Evolutionary conservation across 495 filamentous ascomycete species (phyloP).

Genomic region (Cladorrhinum samala): DNA sequence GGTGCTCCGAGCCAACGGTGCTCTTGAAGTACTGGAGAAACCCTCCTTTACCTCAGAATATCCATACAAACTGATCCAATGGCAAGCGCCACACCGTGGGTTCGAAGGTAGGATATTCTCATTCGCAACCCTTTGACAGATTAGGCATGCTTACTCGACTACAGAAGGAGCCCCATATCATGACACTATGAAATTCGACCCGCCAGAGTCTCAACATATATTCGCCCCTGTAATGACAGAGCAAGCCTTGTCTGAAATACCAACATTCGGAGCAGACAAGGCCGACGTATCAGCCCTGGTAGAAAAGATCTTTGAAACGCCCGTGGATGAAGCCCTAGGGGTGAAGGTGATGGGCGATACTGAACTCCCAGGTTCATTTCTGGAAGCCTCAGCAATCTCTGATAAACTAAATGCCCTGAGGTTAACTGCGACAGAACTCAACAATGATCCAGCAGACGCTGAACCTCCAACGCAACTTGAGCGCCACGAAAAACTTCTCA

Average conservation of each 20-base stretch:
- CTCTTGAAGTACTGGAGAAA: slow-evolving; percentile 59
- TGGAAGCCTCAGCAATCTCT: slow-evolving; percentile 28
- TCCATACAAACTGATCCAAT: slow-evolving; percentile 43
- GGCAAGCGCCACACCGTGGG: slow-evolving; percentile 40
- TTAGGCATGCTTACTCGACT: slow-evolving; percentile 5
- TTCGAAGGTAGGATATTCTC: slow-evolving; percentile 32
- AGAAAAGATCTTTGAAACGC: slow-evolving; percentile 25
- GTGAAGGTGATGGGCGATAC: slow-evolving; percentile 20
- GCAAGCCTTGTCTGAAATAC: slow-evolving; percentile 33
- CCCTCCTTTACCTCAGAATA: slow-evolving; percentile 49
- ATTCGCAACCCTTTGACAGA: neutral
- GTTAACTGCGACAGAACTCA: slow-evolving; percentile 19
- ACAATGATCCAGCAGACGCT: neutral
- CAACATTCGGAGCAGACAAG: slow-evolving; percentile 40
- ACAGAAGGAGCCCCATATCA: slow-evolving; percentile 40
- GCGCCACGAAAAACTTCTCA: slow-evolving; percentile 40
- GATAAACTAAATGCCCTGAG: slow-evolving; percentile 36
- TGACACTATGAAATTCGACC: slow-evolving; percentile 40
- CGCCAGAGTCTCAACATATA: slow-evolving; percentile 33
- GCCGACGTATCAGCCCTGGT: slow-evolving; percentile 25
- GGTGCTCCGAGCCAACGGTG: slow-evolving; percentile 61
- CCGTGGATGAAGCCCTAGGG: slow-evolving; percentile 21
- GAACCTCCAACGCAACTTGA: slow-evolving; percentile 34
- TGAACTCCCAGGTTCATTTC: slow-evolving; percentile 22
- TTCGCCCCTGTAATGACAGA: slow-evolving; percentile 41